Conservation (phyloP, 331 rosid species). For the Pyracantha coccinea region DNA sequence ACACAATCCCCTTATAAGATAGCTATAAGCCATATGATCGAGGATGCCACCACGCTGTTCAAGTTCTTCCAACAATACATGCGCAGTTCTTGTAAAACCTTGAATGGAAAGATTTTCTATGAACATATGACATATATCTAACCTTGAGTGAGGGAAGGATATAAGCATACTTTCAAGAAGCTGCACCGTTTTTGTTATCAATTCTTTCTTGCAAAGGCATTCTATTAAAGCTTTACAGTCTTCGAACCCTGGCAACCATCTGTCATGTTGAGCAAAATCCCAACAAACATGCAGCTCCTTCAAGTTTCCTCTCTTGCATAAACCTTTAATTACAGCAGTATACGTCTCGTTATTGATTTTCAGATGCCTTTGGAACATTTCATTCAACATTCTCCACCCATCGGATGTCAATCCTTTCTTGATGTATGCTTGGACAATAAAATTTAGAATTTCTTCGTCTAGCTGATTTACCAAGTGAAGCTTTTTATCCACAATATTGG, state of each 20-base stretch:
- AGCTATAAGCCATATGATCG: conserved; percentile 39
- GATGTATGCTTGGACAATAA: conserved; percentile 52
- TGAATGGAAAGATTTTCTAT: conserved; percentile 41
- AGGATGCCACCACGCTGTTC: conserved; percentile 28
- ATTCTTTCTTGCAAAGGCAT: conserved; percentile 40
- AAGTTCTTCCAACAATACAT: conserved; percentile 42
- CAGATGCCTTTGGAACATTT: conserved; percentile 43
- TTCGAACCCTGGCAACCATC: conserved; percentile 56
- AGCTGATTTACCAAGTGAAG: conserved; percentile 39
- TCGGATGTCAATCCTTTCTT: conserved; percentile 48
- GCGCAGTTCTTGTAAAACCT: conserved; percentile 38
- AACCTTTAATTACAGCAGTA: conserved; percentile 39
- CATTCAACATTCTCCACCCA: conserved; percentile 42
- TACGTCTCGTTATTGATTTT: conserved; percentile 50
- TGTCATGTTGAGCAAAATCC: conserved; percentile 40
- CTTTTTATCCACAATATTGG: conserved; percentile 41
- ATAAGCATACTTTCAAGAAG: conserved; percentile 61
- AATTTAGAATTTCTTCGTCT: conserved; percentile 51
- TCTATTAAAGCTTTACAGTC: conserved; percentile 43
- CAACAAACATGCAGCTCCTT: conserved; percentile 48
- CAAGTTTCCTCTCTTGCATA: conserved; percentile 56
- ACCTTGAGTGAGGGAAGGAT: conserved; percentile 38
- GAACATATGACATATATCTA: conserved; percentile 38
- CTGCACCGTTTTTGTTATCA: conserved; percentile 46
- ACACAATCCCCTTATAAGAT: conserved; percentile 47